A percentile compares a stretch with the other conserved stretches of the same genome.
phyloP scores from a whole-genome alignment of 176 grass and related monocot genomes.

The Raddia distichophylla region DNA sequence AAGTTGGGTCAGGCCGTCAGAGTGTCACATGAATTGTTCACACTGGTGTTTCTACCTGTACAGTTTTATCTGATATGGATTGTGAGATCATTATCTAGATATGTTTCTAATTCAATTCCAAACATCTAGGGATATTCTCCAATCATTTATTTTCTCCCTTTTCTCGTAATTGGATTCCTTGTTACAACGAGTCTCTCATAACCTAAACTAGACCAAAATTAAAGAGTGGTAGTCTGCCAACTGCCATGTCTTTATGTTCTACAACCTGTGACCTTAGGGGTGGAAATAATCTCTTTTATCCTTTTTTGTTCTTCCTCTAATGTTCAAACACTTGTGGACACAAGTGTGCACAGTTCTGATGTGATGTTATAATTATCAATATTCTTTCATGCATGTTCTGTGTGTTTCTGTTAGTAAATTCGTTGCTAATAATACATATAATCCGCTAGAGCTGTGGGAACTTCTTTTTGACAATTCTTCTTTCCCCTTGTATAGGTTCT shows the following conservation, averaged over 20 bases:
- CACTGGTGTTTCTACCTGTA: background rate
- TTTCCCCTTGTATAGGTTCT: constrained; percentile 56
- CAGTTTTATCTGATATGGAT: background rate
- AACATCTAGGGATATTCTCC: background rate
- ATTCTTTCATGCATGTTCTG: constrained; percentile 10
- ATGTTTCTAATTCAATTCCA: background rate
- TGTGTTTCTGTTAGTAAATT: constrained; percentile 28
- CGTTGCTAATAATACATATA: background rate
- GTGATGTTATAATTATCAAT: constrained; percentile 5
- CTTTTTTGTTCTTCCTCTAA: background rate
- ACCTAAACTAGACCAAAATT: constrained; percentile 4
- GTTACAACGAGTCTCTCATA: background rate
- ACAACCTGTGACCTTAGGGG: background rate
- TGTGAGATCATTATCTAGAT: background rate
- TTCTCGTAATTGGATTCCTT: background rate
- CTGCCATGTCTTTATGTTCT: constrained; percentile 20
- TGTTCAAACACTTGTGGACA: background rate
- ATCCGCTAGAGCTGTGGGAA: background rate
- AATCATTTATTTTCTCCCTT: background rate
- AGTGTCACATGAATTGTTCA: background rate
- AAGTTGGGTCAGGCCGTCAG: background rate
- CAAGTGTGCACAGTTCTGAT: background rate
- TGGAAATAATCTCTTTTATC: background rate
- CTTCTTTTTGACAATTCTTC: constrained; percentile 27
- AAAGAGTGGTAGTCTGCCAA: constrained; percentile 2